Evolutionary conservation across 1,284 basidiomycete genomes (phyloP), one percentile per base, ranked within the genome.

Genomic region (Ustilago vetiveriae): DNA sequence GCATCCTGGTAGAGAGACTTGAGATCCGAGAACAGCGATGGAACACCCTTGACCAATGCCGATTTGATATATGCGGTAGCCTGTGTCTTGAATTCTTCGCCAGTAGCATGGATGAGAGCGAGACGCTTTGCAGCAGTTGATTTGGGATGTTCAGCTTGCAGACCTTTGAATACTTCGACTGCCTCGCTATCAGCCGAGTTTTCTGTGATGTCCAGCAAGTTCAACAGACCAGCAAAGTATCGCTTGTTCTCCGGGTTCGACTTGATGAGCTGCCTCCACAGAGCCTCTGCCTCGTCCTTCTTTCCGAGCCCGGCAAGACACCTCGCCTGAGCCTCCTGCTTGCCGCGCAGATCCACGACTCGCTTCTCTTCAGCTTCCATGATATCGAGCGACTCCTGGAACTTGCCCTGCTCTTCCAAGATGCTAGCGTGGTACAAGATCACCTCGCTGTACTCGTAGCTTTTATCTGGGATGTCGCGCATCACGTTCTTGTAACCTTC

Each of bases 11-110:
- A 97, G 2, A 98, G 86, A 0, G 89, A 85, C 82, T 98, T 98
- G 82, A 98, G 81, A 82, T 98, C 94, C 23, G 90, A 89, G 79
- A 98, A 99, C 7, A 98, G 85, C 3, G 94, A 97, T 2, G 96
- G 96, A 26, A 98, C 86, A 60, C 94, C 95, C 74, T 92, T 92
- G 53, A 87, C 86, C 14, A 98, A 84, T 8, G 88, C 90, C 3
- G 85, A 84, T 17, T 87, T 82, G 45, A 98, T 83, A 82, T 98
- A 98, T 3, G 86, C 84, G 48, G 86, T 85, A 3, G 87, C 88
- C 17, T 90, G 86, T 22, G 85, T 82, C 46, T 84, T 86, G 84
- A 98, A 98, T 13, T 86, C 89, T 86, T 77, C 65, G 8, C 66
- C 70, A 3, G 67, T 44, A 6, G 72, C 65, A 26, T 65, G 58